phyloP scores from a whole-genome alignment of 306 rosid species.

The Vigna unguiculata region DNA sequence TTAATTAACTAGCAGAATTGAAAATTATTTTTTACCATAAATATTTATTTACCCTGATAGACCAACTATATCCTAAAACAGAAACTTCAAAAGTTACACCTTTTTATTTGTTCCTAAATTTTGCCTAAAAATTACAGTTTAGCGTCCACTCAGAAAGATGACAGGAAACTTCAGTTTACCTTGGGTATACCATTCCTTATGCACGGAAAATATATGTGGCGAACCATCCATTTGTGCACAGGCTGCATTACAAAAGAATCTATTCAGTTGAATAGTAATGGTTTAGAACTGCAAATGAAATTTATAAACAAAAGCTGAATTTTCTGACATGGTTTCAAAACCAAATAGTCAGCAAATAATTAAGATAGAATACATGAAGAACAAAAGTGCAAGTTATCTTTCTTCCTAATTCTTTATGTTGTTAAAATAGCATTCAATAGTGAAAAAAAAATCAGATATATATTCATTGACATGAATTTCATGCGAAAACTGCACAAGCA shows the following conservation, averaged over 20 bases:
- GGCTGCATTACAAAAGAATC: conserved; percentile 66
- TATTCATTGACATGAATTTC: background rate
- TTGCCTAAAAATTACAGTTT: conserved; percentile 19
- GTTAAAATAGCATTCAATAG: conserved; percentile 17
- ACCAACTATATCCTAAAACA: conserved; percentile 28
- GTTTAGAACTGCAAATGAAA: conserved; percentile 14
- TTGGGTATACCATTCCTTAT: conserved; percentile 73
- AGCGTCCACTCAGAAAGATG: conserved; percentile 14
- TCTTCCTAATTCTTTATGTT: background rate
- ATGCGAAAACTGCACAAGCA: conserved; percentile 1
- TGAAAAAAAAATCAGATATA: conserved; percentile 5
- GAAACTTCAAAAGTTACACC: conserved; percentile 27
- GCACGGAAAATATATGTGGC: conserved; percentile 94
- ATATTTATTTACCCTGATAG: conserved; percentile 1
- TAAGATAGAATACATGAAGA: background rate
- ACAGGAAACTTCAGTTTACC: conserved; percentile 57
- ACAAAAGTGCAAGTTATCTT: background rate
- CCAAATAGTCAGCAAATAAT: conserved; percentile 3
- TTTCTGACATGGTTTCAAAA: conserved; percentile 24
- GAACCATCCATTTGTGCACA: conserved; percentile 98
- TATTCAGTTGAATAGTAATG: conserved; percentile 39
- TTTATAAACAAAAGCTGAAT: conserved; percentile 25
- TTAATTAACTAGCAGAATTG: background rate
- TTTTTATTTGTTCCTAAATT: conserved; percentile 25
- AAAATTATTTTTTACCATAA: background rate